Evolutionary conservation across 257 asterid species (phyloP), one percentile per base, ranked within the genome.

Genomic region (Hygrophila difformis): DNA sequence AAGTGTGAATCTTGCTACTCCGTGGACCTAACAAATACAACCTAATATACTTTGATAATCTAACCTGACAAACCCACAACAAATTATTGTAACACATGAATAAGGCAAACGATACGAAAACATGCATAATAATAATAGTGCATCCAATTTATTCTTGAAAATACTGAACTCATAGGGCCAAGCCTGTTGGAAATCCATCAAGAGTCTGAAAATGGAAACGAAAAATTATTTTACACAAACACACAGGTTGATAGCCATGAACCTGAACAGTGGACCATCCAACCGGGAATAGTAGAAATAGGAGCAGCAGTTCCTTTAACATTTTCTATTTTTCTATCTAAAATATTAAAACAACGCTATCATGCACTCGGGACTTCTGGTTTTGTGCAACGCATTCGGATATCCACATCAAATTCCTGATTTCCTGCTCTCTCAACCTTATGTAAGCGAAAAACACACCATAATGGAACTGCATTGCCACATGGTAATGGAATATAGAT

Each of bases 321-420:
- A 2, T 7, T 24, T 24, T 24, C 7, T 24, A 3, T 2, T 24
- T 33, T 33, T 5, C 37, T 33, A 5, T 5, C 66, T 70, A 78
- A 65, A 85, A 85, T 57, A 81, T 81, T 51, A 78, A 75, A 47
- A 84, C 93, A 29, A 84, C 87, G 34, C 93, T 84, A 31, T 84
- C 95, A 28, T 84, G 93, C 55, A 81, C 93, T 20, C 95, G 66
- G 47, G 85, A 69, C 62, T 81, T 85, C 70, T 84, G 95, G 75
- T 84, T 84, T 62, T 85, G 94, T 14, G 87, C 93, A 40, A 81
- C 92, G 0, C 94, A 81, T 72, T 85, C 91, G 4, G 94, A 85
- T 49, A 85, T 81, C 92, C 93, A 85, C 95, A 84, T 84, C 71
- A 84, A 66, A 68, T 84, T 84, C 72, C 94, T 75, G 77, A 87